A percentile compares a stretch with the other conserved stretches of the same genome.
Conservation (phyloP, 495 filamentous ascomycete species). For the Aspergillus coremiiformis region DNA sequence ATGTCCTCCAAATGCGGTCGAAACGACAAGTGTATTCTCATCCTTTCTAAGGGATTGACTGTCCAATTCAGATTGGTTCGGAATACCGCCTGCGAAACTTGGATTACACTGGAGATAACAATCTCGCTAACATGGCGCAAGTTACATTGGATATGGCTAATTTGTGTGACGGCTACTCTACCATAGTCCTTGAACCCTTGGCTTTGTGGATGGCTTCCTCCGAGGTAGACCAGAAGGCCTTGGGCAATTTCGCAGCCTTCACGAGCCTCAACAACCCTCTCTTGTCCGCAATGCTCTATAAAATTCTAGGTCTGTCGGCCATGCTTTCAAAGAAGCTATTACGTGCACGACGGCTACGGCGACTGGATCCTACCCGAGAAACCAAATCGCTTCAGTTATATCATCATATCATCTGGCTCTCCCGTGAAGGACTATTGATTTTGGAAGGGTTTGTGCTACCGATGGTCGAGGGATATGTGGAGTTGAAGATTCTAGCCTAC, state of each 20-base stretch:
- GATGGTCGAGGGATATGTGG: constrained; percentile 60
- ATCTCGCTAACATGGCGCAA: background rate
- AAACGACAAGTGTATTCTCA: background rate
- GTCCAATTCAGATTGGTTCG: background rate
- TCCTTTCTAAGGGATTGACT: background rate
- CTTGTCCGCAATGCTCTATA: constrained; percentile 75
- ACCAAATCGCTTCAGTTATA: constrained; percentile 75
- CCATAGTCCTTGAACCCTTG: constrained; percentile 21
- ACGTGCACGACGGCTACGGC: constrained; percentile 74
- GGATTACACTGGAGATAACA: background rate
- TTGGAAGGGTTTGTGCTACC: constrained; percentile 82
- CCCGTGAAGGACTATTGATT: constrained; percentile 81
- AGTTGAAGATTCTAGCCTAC: constrained; percentile 77
- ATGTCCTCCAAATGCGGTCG: background rate
- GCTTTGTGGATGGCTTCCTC: constrained; percentile 79
- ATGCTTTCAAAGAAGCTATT: constrained; percentile 80
- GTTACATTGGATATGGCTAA: constrained; percentile 13
- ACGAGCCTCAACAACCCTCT: constrained; percentile 65
- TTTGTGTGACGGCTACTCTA: constrained; percentile 4
- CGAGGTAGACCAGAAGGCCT: constrained; percentile 93
- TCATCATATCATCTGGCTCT: constrained; percentile 92
- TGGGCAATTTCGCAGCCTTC: constrained; percentile 74
- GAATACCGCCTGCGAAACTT: background rate
- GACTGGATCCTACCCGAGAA: constrained; percentile 67
- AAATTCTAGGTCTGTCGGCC: constrained; percentile 83